Evolutionary conservation across 2,329 filamentous ascomycete genomes (phyloP).

Genomic region (Fusarium mundagurra): DNA sequence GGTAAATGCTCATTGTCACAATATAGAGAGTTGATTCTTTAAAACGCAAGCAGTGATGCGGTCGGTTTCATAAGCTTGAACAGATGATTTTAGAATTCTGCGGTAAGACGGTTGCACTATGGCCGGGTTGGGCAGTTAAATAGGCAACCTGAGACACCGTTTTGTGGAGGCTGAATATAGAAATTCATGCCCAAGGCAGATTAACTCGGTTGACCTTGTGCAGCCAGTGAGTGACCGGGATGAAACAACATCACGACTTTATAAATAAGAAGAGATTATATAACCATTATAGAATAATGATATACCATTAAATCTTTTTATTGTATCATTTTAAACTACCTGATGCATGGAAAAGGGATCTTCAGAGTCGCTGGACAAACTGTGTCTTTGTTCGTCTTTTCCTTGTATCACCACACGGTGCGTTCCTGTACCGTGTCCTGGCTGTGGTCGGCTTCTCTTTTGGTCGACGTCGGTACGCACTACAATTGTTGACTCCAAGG

Average conservation of each 20-base stretch:
- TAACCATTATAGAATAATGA: fast-evolving
- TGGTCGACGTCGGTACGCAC: neutral
- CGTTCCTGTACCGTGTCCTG: neutral
- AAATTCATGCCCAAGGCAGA: neutral
- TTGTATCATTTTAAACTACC: neutral
- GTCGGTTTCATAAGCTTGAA: too few relatives aligned
- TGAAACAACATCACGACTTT: too few relatives aligned
- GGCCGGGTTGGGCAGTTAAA: fast-evolving
- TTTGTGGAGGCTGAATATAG: neutral
- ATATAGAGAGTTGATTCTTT: fast-evolving
- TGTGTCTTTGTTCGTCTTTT: neutral
- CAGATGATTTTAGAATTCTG: neutral
- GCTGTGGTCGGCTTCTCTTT: neutral
- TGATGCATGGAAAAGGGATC: neutral
- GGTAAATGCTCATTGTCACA: fast-evolving
- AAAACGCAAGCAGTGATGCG: neutral
- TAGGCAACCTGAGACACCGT: neutral
- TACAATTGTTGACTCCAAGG: neutral
- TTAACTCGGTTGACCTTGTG: too few relatives aligned
- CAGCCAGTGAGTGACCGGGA: fast-evolving
- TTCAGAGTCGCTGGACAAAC: neutral
- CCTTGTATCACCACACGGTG: neutral
- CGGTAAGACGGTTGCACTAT: neutral
- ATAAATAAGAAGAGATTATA: fast-evolving
- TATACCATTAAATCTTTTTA: fast-evolving